phyloP scores from a whole-genome alignment of 1,284 basidiomycete genomes.

The Termitomyces sp. region DNA sequence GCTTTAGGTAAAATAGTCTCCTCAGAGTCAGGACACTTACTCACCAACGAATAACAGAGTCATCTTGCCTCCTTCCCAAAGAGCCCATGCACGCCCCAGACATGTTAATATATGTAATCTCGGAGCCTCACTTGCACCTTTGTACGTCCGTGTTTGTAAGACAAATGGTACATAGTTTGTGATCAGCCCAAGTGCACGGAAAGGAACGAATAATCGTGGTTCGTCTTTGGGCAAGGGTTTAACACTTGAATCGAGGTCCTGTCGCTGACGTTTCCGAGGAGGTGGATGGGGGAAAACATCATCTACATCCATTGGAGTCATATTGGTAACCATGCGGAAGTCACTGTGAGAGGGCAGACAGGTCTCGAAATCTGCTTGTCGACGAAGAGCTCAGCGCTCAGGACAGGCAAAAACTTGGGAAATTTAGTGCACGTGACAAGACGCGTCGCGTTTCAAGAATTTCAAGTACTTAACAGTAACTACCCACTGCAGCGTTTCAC shows the following conservation, averaged over 20 bases:
- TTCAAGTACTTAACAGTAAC: too few relatives aligned
- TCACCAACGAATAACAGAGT: slow-evolving; percentile 87
- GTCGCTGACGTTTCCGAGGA: slow-evolving; percentile 41
- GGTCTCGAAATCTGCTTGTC: background rate
- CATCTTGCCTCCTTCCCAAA: slow-evolving; percentile 97
- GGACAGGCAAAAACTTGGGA: background rate
- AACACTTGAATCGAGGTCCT: slow-evolving; percentile 22
- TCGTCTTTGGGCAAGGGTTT: slow-evolving; percentile 26
- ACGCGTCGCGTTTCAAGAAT: slow-evolving; percentile 9
- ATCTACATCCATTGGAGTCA: slow-evolving; percentile 19
- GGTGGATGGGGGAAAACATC: slow-evolving; percentile 27
- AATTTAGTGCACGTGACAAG: slow-evolving; percentile 4
- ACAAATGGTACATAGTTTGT: slow-evolving; percentile 91
- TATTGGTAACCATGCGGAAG: background rate
- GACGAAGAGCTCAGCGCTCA: background rate
- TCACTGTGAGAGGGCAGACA: background rate
- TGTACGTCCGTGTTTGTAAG: slow-evolving; percentile 82
- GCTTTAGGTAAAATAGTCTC: slow-evolving; percentile 6
- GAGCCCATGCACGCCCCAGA: slow-evolving; percentile 86
- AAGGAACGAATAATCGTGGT: slow-evolving; percentile 83
- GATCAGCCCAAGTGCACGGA: slow-evolving; percentile 63
- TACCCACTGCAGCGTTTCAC: too few relatives aligned
- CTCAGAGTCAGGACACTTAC: slow-evolving; percentile 27
- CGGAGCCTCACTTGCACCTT: slow-evolving; percentile 81
- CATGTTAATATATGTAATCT: slow-evolving; percentile 84